A percentile compares a stretch with the other conserved stretches of the same genome.
phyloP scores from a whole-genome alignment of 148 eudicot genomes.

The Fallopia convolvulus region DNA sequence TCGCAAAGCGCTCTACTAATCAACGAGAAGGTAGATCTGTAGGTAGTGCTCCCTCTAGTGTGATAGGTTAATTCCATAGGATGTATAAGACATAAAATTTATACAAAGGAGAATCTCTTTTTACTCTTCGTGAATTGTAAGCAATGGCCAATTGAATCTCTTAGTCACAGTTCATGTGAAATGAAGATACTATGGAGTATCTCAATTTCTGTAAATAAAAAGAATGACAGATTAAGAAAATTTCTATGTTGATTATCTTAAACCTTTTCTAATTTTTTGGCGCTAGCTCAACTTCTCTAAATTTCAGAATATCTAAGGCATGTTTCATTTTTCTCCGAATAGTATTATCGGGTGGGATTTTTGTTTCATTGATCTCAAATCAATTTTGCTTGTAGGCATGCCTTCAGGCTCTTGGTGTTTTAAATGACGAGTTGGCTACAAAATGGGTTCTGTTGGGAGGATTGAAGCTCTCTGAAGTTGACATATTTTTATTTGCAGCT shows the following conservation, averaged over 20 bases:
- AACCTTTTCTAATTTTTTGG: no score
- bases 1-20: constrained; percentile 23
- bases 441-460: constrained; percentile 70
- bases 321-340: not conserved
- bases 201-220: not conserved
- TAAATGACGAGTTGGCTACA: constrained; percentile 52
- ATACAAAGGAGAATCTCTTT: no score
- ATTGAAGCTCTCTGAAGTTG: constrained; percentile 43
- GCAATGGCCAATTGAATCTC: no score
- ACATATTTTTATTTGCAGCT: constrained; percentile 47
- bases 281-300: not conserved
- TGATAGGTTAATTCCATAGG: no score
- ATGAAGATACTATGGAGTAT: not conserved
- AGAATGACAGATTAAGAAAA: not conserved
- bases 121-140: no score
- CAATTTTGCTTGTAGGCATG: constrained; percentile 36
- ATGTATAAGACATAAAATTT: no score
- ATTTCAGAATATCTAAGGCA: not conserved
- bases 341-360: not conserved
- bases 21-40: constrained; percentile 42
- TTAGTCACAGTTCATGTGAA: not conserved
- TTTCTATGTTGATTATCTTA: not conserved
- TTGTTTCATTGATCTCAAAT: not conserved
- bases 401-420: constrained; percentile 30
- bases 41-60: not conserved